These are phyloP conservation scores for Aspergillus udagawae DNA, from an alignment of 2,329 filamentous ascomycete genomes.

Conservation along the genomic window DNA sequence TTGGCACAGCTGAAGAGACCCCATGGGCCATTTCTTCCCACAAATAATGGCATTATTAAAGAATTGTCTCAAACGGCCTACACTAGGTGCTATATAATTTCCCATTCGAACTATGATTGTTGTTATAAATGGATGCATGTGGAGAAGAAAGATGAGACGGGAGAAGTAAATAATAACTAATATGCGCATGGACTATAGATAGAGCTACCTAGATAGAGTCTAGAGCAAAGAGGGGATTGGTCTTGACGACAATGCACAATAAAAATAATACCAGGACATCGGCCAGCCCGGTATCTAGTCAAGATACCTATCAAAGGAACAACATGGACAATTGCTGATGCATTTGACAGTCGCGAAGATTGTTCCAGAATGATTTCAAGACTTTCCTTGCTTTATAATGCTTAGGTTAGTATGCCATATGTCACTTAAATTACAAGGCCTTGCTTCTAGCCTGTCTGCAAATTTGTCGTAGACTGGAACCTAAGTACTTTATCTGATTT, in stretches of 20 bases:
- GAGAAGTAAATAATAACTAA: background rate
- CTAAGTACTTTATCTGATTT: too few relatives aligned
- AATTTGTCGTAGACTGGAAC: too few relatives aligned
- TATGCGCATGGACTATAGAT: background rate
- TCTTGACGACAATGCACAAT: background rate
- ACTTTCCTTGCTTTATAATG: background rate
- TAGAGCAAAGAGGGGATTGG: background rate
- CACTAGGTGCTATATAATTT: constrained; percentile 4
- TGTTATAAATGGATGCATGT: constrained; percentile 6
- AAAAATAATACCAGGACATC: background rate
- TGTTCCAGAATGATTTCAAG: background rate
- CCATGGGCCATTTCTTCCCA: background rate
- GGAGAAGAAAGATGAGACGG: background rate
- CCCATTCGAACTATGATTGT: constrained; percentile 2
- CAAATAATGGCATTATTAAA: constrained; percentile 3
- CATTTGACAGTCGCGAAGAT: background rate
- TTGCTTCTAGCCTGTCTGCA: background rate
- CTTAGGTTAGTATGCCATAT: background rate
- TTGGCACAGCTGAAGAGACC: constrained; percentile 14
- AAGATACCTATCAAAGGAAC: background rate
- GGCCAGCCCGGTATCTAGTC: background rate
- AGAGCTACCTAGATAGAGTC: background rate
- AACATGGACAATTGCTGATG: background rate
- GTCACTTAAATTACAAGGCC: background rate
- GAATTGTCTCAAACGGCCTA: constrained; percentile 20